Evolutionary conservation across 1,284 basidiomycete species (phyloP), one percentile per base, ranked within the genome.

Genomic region (Mycosarcoma mackinlayi): DNA sequence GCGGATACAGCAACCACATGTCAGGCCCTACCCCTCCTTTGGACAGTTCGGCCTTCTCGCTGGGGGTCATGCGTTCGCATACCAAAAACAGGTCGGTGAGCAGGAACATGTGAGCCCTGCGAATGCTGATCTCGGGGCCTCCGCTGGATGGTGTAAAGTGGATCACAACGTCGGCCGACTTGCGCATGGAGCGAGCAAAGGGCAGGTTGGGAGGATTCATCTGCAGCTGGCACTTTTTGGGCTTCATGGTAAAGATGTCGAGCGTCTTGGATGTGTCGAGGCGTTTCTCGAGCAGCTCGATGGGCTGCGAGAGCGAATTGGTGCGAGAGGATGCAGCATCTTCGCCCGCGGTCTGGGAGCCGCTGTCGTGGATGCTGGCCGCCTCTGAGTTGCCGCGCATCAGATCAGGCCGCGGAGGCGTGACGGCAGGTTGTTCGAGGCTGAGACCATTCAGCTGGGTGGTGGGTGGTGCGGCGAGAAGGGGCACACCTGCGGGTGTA

Each of bases 201-300:
- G 91, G 87, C 30, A 98, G 86, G 16, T 85, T 85, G 2, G 93
- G 89, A 1, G 94, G 91, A 35, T 88, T 86, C 84, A 98, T 94
- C 85, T 97, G 94, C 48, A 98, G 86, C 70, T 90, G 91, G 72
- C 96, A 94, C 85, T 70, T 73, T 88, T 94, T 94, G 4, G 92
- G 91, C 75, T 89, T 88, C 94, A 99, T 95, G 1, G 92, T 92
- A 83, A 99, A 99, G 42, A 99, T 90, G 83, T 99, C 95, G 30
- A 97, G 84, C 5, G 92, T 92, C 27, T 88, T 86, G 41, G 90
- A 88, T 0, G 92, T 90, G 51, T 90, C 88, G 39, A 98, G 86
- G 27, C 91, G 87, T 30, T 87, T 85, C 82, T 98, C 95, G 21
- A 99, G 87, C 75, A 93, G 91, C 21, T 75, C 76, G 51, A 76